Percentiles rank a stretch among this genome's conserved stretches.
Conservation (phyloP, 768 basidiomycete species). For the Lactarius psammicola region DNA sequence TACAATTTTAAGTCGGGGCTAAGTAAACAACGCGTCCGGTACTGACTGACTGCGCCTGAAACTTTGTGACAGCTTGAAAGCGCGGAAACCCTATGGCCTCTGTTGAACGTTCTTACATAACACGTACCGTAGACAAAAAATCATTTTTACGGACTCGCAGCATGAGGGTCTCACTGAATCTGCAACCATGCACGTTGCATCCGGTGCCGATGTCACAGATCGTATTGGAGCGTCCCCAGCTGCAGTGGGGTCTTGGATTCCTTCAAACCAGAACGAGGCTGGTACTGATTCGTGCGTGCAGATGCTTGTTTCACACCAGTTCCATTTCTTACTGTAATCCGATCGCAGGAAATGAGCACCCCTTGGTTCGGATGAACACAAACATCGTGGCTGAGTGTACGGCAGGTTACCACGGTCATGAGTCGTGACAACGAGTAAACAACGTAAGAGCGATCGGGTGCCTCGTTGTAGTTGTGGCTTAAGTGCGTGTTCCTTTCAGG, state of each 20-base stretch:
- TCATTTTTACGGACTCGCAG: constrained; percentile 26
- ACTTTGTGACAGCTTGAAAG: constrained; percentile 94
- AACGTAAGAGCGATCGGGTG: constrained; percentile 58
- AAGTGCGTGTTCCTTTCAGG: constrained; percentile 60
- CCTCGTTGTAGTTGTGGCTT: constrained; percentile 91
- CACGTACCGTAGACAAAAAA: constrained; percentile 69
- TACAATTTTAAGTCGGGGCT: constrained; percentile 90
- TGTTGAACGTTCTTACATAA: constrained; percentile 94
- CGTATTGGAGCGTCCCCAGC: constrained; percentile 95
- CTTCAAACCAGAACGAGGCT: constrained; percentile 26
- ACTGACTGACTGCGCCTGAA: constrained; percentile 91
- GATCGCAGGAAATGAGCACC: constrained; percentile 97
- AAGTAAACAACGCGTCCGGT: constrained; percentile 86
- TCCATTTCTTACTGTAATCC: constrained; percentile 99
- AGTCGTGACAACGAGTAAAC: constrained; percentile 7
- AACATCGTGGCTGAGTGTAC: constrained; percentile 76
- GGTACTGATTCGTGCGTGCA: constrained; percentile 96
- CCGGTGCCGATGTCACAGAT: too few species aligned
- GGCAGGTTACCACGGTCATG: constrained; percentile 20
- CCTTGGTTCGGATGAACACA: constrained; percentile 98
- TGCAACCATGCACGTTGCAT: too few species aligned
- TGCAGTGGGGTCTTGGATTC: constrained; percentile 64
- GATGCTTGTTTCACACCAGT: constrained; percentile 85
- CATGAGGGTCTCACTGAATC: too few species aligned
- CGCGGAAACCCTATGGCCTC: constrained; percentile 71